Evolutionary conservation across 495 filamentous ascomycete genomes (phyloP).

Genomic region (Durotheca rogersii): DNA sequence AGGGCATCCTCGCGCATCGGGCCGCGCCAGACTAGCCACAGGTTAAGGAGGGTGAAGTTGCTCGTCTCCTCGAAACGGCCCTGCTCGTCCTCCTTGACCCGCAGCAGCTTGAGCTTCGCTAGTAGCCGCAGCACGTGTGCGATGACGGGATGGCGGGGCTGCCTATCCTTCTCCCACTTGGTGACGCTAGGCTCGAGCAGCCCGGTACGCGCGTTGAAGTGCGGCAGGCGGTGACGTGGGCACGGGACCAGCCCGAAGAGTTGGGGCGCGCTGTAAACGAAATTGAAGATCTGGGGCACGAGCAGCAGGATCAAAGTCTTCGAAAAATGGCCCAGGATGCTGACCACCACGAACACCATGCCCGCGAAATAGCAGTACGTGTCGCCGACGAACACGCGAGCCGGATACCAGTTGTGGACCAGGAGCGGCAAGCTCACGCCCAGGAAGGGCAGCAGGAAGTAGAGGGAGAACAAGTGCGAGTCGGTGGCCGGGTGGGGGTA

Average conservation of each 20-base stretch:
- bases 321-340: conserved; percentile 94
- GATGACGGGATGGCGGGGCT: conserved; percentile 64
- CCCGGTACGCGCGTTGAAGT: conserved; percentile 80
- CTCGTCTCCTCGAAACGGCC: conserved; percentile 75
- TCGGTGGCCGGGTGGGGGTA: conserved; percentile 92
- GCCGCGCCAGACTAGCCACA: conserved; percentile 95
- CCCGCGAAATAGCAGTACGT: conserved; percentile 99
- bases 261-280: conserved; percentile 88
- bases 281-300: conserved; percentile 95
- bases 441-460: conserved; percentile 89
- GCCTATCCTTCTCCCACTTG: conserved; percentile 65
- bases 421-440: conserved; percentile 86
- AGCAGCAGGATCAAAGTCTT: conserved; percentile 92
- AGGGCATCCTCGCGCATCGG: conserved; percentile 86
- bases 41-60: conserved; percentile 91
- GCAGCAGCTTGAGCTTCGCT: conserved; percentile 62
- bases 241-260: conserved; percentile 87
- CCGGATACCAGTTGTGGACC: conserved; percentile 94
- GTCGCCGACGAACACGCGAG: conserved; percentile 93
- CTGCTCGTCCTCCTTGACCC: conserved; percentile 61
- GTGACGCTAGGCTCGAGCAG: conserved; percentile 82
- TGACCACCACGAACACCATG: conserved; percentile 97
- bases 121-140: conserved; percentile 61
- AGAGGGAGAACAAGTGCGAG: conserved; percentile 92
- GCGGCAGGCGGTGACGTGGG: conserved; percentile 85